Evolutionary conservation across 352 stramenopile genomes (phyloP).

Genomic region (Pythium dissimile): DNA sequence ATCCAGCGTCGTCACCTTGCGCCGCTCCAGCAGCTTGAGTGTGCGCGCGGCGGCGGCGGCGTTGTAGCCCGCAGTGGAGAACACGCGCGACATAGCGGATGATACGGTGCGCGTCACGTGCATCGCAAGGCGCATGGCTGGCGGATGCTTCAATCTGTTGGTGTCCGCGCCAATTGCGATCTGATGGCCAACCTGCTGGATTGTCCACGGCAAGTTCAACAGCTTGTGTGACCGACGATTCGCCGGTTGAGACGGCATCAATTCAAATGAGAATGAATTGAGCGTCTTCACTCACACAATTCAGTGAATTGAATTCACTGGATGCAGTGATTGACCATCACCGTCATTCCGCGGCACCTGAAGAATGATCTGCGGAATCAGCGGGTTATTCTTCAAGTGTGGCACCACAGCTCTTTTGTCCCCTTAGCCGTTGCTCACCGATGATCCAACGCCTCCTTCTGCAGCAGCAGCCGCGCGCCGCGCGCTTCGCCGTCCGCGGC

Average conservation of each 20-base stretch:
- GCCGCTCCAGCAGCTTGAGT: conserved; percentile 79
- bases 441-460: conserved; percentile 12
- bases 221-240: no score
- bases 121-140: neutral
- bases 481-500: neutral
- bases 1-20: conserved; percentile 83
- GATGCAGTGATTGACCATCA: neutral
- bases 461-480: conserved; percentile 1
- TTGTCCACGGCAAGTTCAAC: conserved; percentile 17
- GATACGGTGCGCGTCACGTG: neutral
- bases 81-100: neutral
- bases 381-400: neutral
- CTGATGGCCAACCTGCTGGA: neutral
- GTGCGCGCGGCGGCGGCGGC: conserved; percentile 51
- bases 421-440: no score
- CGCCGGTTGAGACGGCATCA: no score
- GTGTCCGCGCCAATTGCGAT: no score
- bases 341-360: neutral
- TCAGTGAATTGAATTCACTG: conserved; percentile 7
- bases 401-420: no score
- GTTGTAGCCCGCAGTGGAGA: conserved; percentile 35
- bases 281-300: no score
- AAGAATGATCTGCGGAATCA: neutral
- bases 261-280: no score
- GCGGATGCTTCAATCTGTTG: no score